Conservation (phyloP, 495 filamentous ascomycete genomes). For the Mytilinidion resinicola region DNA sequence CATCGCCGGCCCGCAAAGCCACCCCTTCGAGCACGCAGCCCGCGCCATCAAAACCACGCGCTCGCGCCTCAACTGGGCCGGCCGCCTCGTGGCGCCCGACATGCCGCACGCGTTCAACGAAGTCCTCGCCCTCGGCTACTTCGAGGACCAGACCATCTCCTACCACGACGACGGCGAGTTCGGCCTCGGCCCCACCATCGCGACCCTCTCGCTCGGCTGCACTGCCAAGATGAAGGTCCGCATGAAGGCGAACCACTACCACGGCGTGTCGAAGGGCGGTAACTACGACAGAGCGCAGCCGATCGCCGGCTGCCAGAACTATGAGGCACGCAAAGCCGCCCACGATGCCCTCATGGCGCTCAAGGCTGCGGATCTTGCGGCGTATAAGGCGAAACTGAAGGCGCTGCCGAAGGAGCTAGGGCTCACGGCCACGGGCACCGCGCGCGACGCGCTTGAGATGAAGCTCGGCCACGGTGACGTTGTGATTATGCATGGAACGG, state of each 20-base stretch:
- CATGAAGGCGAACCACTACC: slow-evolving; percentile 54
- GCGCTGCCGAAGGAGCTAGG: slow-evolving; percentile 28
- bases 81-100: slow-evolving; percentile 37
- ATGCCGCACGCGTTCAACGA: slow-evolving; percentile 59
- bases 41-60: slow-evolving; percentile 50
- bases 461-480: slow-evolving; percentile 69
- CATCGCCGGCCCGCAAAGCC: slow-evolving; percentile 59
- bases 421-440: slow-evolving; percentile 30
- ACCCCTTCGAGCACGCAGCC: slow-evolving; percentile 56
- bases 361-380: slow-evolving; percentile 26
- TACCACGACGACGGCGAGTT: slow-evolving; percentile 83
- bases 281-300: slow-evolving; percentile 26
- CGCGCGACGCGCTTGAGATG: slow-evolving; percentile 31
- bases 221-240: slow-evolving; percentile 62
- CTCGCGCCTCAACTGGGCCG: slow-evolving; percentile 62
- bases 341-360: slow-evolving; percentile 28
- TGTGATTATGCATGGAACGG: slow-evolving; percentile 71
- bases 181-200: slow-evolving; percentile 67
- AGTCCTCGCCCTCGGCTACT: slow-evolving; percentile 66
- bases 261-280: slow-evolving; percentile 36
- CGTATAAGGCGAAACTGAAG: slow-evolving; percentile 30
- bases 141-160: slow-evolving; percentile 46
- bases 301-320: slow-evolving; percentile 38
- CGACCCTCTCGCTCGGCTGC: slow-evolving; percentile 67
- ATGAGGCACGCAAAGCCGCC: slow-evolving; percentile 32